phyloP scores from a whole-genome alignment of 1,284 basidiomycete genomes.

The Puccinia triticina region DNA sequence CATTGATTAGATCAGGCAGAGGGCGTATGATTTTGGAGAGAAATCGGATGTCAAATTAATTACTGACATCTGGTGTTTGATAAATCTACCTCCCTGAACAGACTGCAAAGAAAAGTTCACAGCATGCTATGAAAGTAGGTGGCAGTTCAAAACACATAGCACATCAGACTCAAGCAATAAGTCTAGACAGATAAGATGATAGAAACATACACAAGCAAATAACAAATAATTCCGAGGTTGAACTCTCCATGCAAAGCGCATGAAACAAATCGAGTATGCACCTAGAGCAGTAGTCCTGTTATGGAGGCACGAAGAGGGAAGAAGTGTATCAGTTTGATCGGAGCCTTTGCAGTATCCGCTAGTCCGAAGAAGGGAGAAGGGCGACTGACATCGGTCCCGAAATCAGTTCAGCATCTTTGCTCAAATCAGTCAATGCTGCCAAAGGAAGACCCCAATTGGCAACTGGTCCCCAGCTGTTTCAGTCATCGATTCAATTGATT shows the following conservation, averaged over 20 bases:
- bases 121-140: slow-evolving; percentile 35
- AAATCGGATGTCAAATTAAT: not conserved
- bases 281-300: slow-evolving; percentile 74
- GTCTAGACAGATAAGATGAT: not conserved
- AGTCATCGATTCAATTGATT: not conserved
- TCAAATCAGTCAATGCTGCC: slow-evolving; percentile 79
- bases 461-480: slow-evolving; percentile 65
- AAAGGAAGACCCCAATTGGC: slow-evolving; percentile 97
- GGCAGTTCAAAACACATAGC: not conserved
- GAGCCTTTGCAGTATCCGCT: not conserved
- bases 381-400: slow-evolving; percentile 76
- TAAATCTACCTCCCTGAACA: slow-evolving; percentile 44
- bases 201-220: slow-evolving; percentile 70
- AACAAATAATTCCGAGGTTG: slow-evolving; percentile 84
- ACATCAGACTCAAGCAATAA: not conserved
- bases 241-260: slow-evolving; percentile 94
- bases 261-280: slow-evolving; percentile 87
- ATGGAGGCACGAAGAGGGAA: not conserved
- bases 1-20: not conserved
- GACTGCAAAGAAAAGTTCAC: slow-evolving; percentile 50
- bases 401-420: slow-evolving; percentile 90
- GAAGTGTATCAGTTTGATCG: not conserved
- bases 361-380: not conserved
- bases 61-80: slow-evolving; percentile 37
- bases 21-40: too few species aligned